Evolutionary conservation across 164 flowering plant genomes (phyloP), one percentile per base, ranked within the genome.

Genomic region (Piper longum): DNA sequence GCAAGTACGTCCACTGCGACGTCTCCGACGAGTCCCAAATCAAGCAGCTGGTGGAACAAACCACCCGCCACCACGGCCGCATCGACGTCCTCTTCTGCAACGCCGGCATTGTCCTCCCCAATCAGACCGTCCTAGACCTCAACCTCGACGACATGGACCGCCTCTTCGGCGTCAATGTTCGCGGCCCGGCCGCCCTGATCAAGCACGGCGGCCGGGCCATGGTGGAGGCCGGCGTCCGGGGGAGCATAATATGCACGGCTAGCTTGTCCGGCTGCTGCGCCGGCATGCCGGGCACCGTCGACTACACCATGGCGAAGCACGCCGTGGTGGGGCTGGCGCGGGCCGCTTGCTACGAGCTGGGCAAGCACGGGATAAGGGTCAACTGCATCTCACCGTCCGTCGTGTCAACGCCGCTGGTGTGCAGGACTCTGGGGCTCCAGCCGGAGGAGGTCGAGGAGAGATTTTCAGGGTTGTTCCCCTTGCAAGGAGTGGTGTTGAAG

Each of bases 321-420:
- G 96, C 95, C 0, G 82, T 92, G 18, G 56, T 79, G 65, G 98
- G 98, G 41, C 77, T 92, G 2, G 85, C 83, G 7, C 83, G 75
- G 79, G 87, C 62, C 40, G 88, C 84, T 43, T 87, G 93, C 41
- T 91, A 85, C 0, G 93, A 89, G 75, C 78, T 92, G 5, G 98
- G 96, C 16, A 63, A 43, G 17, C 81, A 87, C 60, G 91, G 95
- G 57, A 81, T 92, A 51, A 76, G 95, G 2, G 98, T 87, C 41
- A 92, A 89, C 67, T 85, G 98, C 60, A 92, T 89, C 57, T 89
- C 95, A 7, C 98, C 98, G 6, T 89, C 81, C 63, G 92, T 82
- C 3, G 86, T 87, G 54, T 66, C 76, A 36, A 67, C 70, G 55
- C 70, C 70, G 17, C 36, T 67, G 64, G 56, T 43, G 51, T 61